A percentile compares a stretch with the other conserved stretches of the same genome.
These are phyloP conservation scores for Dichotomocladium elegans DNA, from an alignment of 371 early-diverging fungal genomes.

Conservation along the genomic window DNA sequence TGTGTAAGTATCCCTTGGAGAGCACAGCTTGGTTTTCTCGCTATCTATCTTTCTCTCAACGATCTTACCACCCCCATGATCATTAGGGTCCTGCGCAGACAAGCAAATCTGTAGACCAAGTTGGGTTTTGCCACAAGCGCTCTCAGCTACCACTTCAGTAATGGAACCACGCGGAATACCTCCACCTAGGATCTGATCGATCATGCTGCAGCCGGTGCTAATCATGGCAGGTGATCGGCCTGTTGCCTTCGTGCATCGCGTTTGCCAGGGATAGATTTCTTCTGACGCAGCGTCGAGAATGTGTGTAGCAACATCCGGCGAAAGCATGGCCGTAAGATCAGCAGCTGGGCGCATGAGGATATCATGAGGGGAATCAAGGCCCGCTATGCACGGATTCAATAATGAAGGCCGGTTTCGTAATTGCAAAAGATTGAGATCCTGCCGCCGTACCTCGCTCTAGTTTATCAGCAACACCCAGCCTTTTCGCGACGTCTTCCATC, in stretches of 20 bases:
- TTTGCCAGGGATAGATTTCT: slow-evolving; percentile 17
- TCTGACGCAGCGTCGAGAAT: slow-evolving; percentile 9
- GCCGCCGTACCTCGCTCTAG: slow-evolving; percentile 11
- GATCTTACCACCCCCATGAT: slow-evolving; percentile 46
- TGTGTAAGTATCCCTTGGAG: neutral
- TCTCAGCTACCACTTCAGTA: slow-evolving; percentile 58
- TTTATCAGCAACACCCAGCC: slow-evolving; percentile 8
- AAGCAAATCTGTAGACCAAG: slow-evolving; percentile 71
- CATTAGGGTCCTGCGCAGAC: slow-evolving; percentile 57
- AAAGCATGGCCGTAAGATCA: slow-evolving; percentile 8
- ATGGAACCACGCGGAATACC: slow-evolving; percentile 55
- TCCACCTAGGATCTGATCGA: slow-evolving; percentile 51
- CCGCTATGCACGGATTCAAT: neutral
- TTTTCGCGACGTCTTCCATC: slow-evolving; percentile 14
- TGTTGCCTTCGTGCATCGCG: neutral
- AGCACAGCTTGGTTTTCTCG: too few species aligned
- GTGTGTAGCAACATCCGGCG: neutral
- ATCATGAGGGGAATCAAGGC: slow-evolving; percentile 14
- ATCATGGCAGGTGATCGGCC: slow-evolving; percentile 14
- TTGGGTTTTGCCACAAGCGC: slow-evolving; percentile 75
- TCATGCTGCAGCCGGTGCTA: slow-evolving; percentile 42
- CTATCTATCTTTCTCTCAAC: too few species aligned
- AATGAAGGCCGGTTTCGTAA: neutral
- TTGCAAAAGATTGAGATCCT: neutral
- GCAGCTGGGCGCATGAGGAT: slow-evolving; percentile 5